Evolutionary conservation across 371 early-diverging fungal species (phyloP).

Genomic region (Nosema muscidifuracis): DNA sequence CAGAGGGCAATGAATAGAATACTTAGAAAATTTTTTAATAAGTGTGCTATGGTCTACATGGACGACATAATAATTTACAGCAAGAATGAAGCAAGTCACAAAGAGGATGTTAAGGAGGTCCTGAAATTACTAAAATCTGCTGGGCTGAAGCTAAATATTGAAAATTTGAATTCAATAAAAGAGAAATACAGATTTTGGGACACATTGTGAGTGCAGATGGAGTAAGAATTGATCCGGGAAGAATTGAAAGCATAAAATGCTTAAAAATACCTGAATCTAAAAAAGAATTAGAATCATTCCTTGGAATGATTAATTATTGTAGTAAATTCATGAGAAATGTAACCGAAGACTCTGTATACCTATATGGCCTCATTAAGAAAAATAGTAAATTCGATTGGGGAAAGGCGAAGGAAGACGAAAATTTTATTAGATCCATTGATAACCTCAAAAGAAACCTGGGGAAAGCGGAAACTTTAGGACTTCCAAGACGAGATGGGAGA

Average conservation of each 20-base stretch:
- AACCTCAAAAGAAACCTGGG: neutral
- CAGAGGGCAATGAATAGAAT: no score
- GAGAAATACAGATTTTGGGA: constrained; percentile 41
- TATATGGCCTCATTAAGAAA: neutral
- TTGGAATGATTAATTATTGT: constrained; percentile 37
- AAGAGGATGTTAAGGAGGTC: no score
- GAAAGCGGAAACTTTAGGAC: neutral
- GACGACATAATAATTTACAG: no score
- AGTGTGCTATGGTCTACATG: no score
- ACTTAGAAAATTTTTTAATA: no score
- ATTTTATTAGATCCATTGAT: neutral
- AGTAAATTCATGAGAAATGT: constrained; percentile 19
- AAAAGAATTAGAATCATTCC: constrained; percentile 26
- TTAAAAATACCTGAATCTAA: neutral
- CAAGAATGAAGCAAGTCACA: no score
- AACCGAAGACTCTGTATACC: neutral
- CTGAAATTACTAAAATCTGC: no score
- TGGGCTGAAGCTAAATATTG: neutral
- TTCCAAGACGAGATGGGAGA: constrained; percentile 9
- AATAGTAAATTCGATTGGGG: neutral
- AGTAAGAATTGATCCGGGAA: constrained; percentile 7
- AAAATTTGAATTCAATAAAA: constrained; percentile 10
- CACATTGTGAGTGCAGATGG: neutral
- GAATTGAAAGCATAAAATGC: constrained; percentile 12
- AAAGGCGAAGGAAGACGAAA: neutral